Base-by-base conservation (phyloP, 805 yeast species). In the Candida ortonii region DNA sequence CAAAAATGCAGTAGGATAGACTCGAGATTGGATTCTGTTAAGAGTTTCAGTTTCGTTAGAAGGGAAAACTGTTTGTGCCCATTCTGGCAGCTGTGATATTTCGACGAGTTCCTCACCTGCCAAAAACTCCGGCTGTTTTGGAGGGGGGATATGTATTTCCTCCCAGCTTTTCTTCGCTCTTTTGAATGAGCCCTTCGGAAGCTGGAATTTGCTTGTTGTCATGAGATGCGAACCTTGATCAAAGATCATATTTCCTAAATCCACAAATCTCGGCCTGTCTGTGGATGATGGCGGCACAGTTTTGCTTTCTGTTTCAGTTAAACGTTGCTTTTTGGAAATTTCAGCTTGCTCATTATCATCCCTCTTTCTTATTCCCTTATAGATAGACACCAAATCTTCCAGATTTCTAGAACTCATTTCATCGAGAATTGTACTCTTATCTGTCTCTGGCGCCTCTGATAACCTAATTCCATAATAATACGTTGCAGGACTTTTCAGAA, bases 101-200 rank as follows among this genome's bases (percentile, higher is more conserved):
- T 75, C 62, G 3, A 86, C 77, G 8, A 84, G 57, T 12, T 62
- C 49, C 32, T 74, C 61, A 28, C 62, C 63, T 4, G 50, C 45
- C 5, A 33, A 49, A 13, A 52, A 33, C 2, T 57, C 61, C 3
- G 77, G 69, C 16, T 71, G 67, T 11, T 62, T 56, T 0, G 96
- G 96, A 0, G 96, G 80, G 0, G 98, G 98, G n/a, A 93, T 76
- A 43, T 80, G 88, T 22, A 89, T 84, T 48, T 87, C 94, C 52
- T 90, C 97, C 61, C 90, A 90, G 5, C 73, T 62, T 39, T 75
- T 78, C 44, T 79, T 79, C 9, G 76, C 74, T 39, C 84, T 75
- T 50, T 84, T 87, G 55, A 76, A 84, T 0, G 97, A 84, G 3
- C 95, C 95, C 38, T 72, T 72, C 0, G 98, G 97, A 3, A 93